Conservation (phyloP, 352 stramenopile species). For the Pseudoperonospora humuli region DNA sequence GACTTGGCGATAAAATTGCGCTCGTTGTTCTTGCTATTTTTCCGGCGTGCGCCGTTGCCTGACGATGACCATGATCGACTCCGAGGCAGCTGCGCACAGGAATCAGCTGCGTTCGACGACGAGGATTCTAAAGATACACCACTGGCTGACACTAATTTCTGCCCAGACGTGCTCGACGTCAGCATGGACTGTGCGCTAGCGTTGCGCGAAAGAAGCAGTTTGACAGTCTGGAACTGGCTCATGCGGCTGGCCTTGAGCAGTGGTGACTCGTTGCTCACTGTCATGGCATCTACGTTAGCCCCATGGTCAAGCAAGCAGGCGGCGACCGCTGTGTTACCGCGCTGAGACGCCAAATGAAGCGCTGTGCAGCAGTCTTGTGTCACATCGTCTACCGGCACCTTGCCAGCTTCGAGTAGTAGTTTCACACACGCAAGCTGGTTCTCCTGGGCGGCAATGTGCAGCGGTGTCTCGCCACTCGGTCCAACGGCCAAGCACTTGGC, state of each 20-base stretch:
- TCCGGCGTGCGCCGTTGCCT: slow-evolving; percentile 17
- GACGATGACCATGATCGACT: slow-evolving; percentile 25
- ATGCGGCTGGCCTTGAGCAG: slow-evolving; percentile 78
- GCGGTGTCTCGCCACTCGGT: slow-evolving; percentile 60
- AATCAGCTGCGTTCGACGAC: slow-evolving; percentile 10
- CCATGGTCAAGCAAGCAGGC: slow-evolving; percentile 59
- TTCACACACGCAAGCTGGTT: slow-evolving; percentile 68
- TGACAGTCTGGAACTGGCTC: slow-evolving; percentile 72
- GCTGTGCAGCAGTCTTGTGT: slow-evolving; percentile 60
- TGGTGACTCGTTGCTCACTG: slow-evolving; percentile 52
- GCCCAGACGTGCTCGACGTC: slow-evolving; percentile 13
- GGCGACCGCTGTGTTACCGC: slow-evolving; percentile 63
- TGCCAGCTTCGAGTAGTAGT: slow-evolving; percentile 41
- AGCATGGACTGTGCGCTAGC: slow-evolving; percentile 25
- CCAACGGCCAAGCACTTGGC: slow-evolving; percentile 47
- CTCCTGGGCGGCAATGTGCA: slow-evolving; percentile 78
- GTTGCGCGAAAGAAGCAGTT: slow-evolving; percentile 52
- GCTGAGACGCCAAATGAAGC: slow-evolving; percentile 71
- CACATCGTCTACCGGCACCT: slow-evolving; percentile 42
- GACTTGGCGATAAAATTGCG: slow-evolving; percentile 56
- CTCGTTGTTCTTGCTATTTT: slow-evolving; percentile 29
- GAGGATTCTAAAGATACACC: slow-evolving; percentile 21
- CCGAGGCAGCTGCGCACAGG: slow-evolving; percentile 13
- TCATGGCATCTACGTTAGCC: slow-evolving; percentile 59
- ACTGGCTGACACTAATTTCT: slow-evolving; percentile 16